Evolutionary conservation across 768 basidiomycete species (phyloP).

Genomic region (Boletus tylopilopsis): DNA sequence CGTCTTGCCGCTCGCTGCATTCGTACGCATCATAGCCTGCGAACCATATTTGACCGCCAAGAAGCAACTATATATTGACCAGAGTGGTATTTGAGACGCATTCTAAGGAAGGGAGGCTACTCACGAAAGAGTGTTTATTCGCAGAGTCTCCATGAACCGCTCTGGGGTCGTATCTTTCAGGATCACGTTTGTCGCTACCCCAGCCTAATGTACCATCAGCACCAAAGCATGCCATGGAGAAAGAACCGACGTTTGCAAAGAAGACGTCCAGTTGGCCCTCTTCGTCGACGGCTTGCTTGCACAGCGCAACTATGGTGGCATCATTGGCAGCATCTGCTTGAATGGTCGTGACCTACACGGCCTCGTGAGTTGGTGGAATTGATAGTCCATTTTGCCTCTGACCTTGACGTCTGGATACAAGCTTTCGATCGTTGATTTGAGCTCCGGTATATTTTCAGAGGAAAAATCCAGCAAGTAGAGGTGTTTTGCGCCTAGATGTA

Average conservation of each 20-base stretch:
- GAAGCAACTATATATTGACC: slow-evolving; percentile 60
- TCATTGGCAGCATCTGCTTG: slow-evolving; percentile 87
- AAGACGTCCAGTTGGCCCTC: slow-evolving; percentile 90
- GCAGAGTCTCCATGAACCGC: slow-evolving; percentile 70
- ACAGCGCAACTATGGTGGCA: slow-evolving; percentile 58
- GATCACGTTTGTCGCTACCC: slow-evolving; percentile 43
- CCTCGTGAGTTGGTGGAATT: slow-evolving; percentile 9
- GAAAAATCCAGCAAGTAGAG: slow-evolving; percentile 77
- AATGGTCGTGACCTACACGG: slow-evolving; percentile 66
- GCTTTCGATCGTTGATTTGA: slow-evolving; percentile 63
- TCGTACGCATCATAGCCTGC: slow-evolving; percentile 69
- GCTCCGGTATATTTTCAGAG: slow-evolving; percentile 59
- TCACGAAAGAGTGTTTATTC: slow-evolving; percentile 70
- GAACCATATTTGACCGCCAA: slow-evolving; percentile 86
- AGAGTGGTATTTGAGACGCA: background rate
- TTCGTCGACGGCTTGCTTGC: slow-evolving; percentile 70
- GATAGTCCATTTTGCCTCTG: background rate
- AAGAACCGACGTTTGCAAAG: slow-evolving; percentile 78
- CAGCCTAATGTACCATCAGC: slow-evolving; percentile 49
- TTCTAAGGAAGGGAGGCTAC: slow-evolving; percentile 8
- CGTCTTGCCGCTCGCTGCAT: slow-evolving; percentile 65
- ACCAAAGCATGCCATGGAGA: background rate
- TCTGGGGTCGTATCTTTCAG: slow-evolving; percentile 58
- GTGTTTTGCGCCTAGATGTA: slow-evolving; percentile 61
- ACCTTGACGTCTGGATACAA: slow-evolving; percentile 81